phyloP scores from a whole-genome alignment of 306 rosid species.

The Cicer pinnatifidum region DNA sequence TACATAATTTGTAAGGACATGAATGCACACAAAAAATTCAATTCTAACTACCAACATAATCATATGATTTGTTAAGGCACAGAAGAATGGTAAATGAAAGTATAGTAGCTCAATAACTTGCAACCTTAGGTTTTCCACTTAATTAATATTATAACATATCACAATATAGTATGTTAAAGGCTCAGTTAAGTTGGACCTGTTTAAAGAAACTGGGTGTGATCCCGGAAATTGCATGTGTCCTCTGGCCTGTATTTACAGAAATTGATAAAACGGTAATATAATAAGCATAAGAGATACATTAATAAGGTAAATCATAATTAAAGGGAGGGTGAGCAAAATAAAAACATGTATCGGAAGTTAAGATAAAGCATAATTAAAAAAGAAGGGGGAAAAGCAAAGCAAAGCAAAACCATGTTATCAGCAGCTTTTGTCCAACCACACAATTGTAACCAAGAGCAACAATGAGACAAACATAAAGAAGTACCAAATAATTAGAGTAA shows the following conservation, averaged over 20 bases:
- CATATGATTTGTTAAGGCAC: constrained; percentile 24
- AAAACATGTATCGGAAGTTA: constrained; percentile 1
- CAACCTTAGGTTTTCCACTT: constrained; percentile 26
- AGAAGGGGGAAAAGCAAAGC: background rate
- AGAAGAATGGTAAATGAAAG: background rate
- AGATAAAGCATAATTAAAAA: constrained; percentile 10
- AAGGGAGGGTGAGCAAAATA: background rate
- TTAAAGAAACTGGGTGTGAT: constrained; percentile 93
- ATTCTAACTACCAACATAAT: constrained; percentile 39
- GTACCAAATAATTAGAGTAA: constrained; percentile 5
- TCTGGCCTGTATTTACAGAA: constrained; percentile 64
- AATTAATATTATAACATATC: constrained; percentile 15
- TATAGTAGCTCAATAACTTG: constrained; percentile 15
- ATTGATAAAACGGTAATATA: constrained; percentile 37
- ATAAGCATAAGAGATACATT: constrained; percentile 35
- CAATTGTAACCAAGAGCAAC: background rate
- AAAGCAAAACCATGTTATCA: constrained; percentile 20
- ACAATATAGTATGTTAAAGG: constrained; percentile 21
- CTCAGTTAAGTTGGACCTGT: constrained; percentile 61
- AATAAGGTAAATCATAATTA: constrained; percentile 33
- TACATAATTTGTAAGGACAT: background rate
- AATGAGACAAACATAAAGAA: background rate
- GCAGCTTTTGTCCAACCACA: constrained; percentile 20
- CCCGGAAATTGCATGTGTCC: constrained; percentile 88
- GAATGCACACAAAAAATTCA: constrained; percentile 32